Evolutionary conservation across 2,329 filamentous ascomycete genomes (phyloP).

Genomic region (Ophiosphaerella narmari): DNA sequence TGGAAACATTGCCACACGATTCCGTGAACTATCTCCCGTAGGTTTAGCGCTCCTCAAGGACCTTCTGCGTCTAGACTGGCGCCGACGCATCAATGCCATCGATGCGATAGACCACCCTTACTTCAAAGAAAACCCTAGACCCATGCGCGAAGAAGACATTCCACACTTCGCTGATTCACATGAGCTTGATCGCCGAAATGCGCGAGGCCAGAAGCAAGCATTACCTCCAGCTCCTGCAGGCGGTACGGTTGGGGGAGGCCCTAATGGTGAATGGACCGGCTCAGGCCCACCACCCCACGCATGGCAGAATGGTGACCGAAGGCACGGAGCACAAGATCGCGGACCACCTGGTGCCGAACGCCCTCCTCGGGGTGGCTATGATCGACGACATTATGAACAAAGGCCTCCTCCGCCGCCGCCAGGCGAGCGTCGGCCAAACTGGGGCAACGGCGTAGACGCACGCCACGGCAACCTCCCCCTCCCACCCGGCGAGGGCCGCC

Average conservation of each 20-base stretch:
- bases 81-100: slow-evolving; percentile 84
- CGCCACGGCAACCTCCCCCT: slow-evolving; percentile 37
- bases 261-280: slow-evolving; percentile 64
- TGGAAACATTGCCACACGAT: slow-evolving; percentile 73
- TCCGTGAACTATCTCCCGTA: slow-evolving; percentile 72
- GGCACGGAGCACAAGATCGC: slow-evolving; percentile 43
- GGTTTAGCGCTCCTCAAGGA: slow-evolving; percentile 82
- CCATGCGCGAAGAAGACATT: slow-evolving; percentile 82
- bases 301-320: slow-evolving; percentile 43
- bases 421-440: slow-evolving; percentile 38
- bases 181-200: slow-evolving; percentile 91
- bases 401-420: slow-evolving; percentile 40
- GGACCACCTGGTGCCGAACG: slow-evolving; percentile 47
- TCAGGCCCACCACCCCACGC: slow-evolving; percentile 41
- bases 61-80: slow-evolving; percentile 87
- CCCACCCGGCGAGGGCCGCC: slow-evolving; percentile 43
- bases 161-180: slow-evolving; percentile 93
- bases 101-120: slow-evolving; percentile 93
- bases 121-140: slow-evolving; percentile 78
- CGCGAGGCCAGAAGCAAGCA: slow-evolving; percentile 81
- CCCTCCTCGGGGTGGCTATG: slow-evolving; percentile 31
- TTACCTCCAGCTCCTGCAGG: slow-evolving; percentile 90
- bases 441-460: slow-evolving; percentile 34
- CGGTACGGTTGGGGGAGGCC: slow-evolving; percentile 79
- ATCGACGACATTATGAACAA: slow-evolving; percentile 39